A percentile compares a stretch with the other conserved stretches of the same genome.
These are phyloP conservation scores for Neocucurbitaria cava DNA, from an alignment of 2,329 filamentous ascomycete species.

Conservation along the genomic window DNA sequence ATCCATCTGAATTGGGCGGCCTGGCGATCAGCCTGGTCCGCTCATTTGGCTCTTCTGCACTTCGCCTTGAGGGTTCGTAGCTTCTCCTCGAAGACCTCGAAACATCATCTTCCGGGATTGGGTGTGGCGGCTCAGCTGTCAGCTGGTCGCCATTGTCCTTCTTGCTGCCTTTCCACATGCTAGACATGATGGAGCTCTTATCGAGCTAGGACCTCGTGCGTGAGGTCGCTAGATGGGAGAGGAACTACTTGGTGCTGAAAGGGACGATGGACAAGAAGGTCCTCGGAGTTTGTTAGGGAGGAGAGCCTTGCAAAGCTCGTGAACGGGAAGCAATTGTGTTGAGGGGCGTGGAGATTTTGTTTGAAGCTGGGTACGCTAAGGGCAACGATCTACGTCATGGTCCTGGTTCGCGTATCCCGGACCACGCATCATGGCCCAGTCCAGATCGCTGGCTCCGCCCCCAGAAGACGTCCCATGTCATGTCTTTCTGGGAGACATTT, in stretches of 20 bases:
- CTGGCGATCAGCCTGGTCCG: constrained; percentile 69
- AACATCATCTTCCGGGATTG: constrained; percentile 29
- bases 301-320: constrained; percentile 15
- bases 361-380: constrained; percentile 23
- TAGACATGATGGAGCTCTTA: constrained; percentile 37
- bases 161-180: constrained; percentile 62
- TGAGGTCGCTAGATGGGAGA: constrained; percentile 1
- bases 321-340: background rate
- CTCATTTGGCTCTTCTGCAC: constrained; percentile 61
- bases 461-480: constrained; percentile 3
- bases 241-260: background rate
- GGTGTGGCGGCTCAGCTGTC: constrained; percentile 19
- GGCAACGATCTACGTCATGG: constrained; percentile 27
- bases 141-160: constrained; percentile 53
- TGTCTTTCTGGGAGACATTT: background rate
- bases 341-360: constrained; percentile 18
- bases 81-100: constrained; percentile 38
- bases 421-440: constrained; percentile 17
- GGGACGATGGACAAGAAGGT: background rate
- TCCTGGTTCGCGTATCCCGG: constrained; percentile 15
- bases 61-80: constrained; percentile 36
- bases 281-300: background rate
- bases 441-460: constrained; percentile 4
- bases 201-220: constrained; percentile 19
- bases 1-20: constrained; percentile 69